Conservation (phyloP, 768 basidiomycete species). For the Trametes coccinea region DNA sequence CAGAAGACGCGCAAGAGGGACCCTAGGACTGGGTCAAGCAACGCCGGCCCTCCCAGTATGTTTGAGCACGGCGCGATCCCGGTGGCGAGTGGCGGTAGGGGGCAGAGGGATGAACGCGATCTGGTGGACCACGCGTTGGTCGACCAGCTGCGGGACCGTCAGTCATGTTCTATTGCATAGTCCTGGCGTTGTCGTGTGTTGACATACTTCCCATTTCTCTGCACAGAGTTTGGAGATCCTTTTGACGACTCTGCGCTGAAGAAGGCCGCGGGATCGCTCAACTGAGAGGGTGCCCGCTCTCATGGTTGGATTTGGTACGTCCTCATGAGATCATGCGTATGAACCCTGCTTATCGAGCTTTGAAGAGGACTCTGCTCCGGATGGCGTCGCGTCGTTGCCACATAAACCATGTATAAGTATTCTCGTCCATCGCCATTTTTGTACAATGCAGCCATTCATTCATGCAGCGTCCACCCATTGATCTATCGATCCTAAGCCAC, state of each 20-base stretch:
- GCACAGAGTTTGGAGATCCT: constrained; percentile 34
- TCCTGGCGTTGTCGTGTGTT: background rate
- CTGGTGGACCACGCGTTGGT: constrained; percentile 26
- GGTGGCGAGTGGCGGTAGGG: background rate
- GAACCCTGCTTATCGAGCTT: background rate
- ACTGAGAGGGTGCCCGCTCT: background rate
- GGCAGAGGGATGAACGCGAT: constrained; percentile 24
- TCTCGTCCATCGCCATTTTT: background rate
- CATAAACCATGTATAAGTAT: constrained; percentile 1
- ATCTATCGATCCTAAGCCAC: background rate
- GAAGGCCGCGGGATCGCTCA: constrained; percentile 15
- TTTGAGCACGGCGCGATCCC: constrained; percentile 7
- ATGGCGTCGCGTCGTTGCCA: background rate
- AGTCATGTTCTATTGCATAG: constrained; percentile 2
- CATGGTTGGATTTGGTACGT: background rate
- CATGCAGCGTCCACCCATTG: no score
- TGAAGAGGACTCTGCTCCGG: background rate
- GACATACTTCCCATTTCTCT: no score
- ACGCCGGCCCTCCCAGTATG: background rate
- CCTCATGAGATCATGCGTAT: background rate
- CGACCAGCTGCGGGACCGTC: constrained; percentile 25
- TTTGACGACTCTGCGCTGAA: constrained; percentile 31
- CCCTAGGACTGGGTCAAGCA: background rate
- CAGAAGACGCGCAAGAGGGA: constrained; percentile 28
- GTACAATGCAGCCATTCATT: constrained; percentile 5